Percentiles rank a stretch among this genome's conserved stretches.
Conservation (phyloP, 2,329 filamentous ascomycete species). For the Sphaerulina populicola region DNA sequence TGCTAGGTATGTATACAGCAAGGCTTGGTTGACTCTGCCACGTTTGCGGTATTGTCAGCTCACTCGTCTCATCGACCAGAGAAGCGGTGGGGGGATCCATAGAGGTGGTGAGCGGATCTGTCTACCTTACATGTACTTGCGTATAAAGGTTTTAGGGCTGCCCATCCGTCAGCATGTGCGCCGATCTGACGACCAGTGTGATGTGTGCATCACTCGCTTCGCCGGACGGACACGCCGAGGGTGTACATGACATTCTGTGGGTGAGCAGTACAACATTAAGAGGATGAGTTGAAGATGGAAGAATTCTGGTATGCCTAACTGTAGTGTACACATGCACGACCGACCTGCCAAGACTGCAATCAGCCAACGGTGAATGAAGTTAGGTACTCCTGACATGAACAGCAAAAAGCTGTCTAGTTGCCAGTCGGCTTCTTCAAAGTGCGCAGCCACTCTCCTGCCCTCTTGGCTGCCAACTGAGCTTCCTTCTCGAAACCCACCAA, state of each 20-base stretch:
- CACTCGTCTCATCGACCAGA: too few relatives aligned
- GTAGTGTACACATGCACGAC: background rate
- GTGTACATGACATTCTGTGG: background rate
- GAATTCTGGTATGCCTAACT: background rate
- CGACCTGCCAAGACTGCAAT: background rate
- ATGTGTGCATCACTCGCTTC: background rate
- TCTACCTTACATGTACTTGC: too few relatives aligned
- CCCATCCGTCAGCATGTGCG: too few relatives aligned
- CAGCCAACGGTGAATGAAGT: too few relatives aligned
- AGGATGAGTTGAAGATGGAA: background rate
- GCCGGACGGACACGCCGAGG: background rate
- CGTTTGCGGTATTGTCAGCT: too few relatives aligned
- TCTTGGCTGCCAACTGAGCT: constrained; percentile 30
- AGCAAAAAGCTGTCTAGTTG: background rate
- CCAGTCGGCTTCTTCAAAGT: constrained; percentile 5
- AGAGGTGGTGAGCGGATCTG: too few relatives aligned
- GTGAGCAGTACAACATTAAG: background rate
- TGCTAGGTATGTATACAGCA: background rate
- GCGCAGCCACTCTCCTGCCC: constrained; percentile 32
- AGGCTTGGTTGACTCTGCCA: background rate
- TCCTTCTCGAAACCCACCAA: constrained; percentile 39
- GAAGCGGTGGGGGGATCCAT: too few relatives aligned
- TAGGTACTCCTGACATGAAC: too few relatives aligned
- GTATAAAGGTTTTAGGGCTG: too few relatives aligned
- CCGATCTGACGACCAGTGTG: background rate